Conservation (phyloP, 75 land plant species). For the Azolla pinnata region DNA sequence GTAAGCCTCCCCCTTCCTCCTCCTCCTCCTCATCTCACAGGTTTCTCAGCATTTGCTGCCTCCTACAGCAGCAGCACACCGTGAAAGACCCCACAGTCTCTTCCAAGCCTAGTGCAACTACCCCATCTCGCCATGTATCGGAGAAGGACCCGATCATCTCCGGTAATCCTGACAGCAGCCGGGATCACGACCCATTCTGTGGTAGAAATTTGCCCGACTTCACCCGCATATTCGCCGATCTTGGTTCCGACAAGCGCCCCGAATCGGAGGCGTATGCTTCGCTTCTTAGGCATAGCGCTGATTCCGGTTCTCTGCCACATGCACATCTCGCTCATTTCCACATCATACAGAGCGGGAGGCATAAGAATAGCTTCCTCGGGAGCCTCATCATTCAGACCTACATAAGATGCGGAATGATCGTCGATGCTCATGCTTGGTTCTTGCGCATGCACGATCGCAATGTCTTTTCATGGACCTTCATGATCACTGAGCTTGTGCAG, state of each 20-base stretch:
- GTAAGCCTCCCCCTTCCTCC: too few species aligned
- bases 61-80: too few species aligned
- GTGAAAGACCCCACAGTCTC: too few species aligned
- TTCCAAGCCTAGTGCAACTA: too few species aligned
- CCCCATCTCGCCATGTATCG: too few species aligned
- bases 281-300: background rate
- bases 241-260: background rate
- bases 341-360: conserved; percentile 8
- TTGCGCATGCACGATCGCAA: conserved; percentile 12
- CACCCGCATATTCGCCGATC: background rate
- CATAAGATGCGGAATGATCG: conserved; percentile 11
- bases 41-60: too few species aligned
- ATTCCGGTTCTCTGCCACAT: background rate
- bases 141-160: too few species aligned
- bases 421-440: conserved; percentile 15
- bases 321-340: conserved; percentile 7
- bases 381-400: conserved; percentile 14
- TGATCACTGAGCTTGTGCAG: conserved; percentile 15
- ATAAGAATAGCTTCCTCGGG: conserved; percentile 3
- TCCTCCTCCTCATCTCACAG: too few species aligned
- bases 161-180: too few species aligned
- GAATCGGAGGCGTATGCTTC: conserved; percentile 1
- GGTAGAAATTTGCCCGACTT: too few species aligned
- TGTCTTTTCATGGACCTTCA: conserved; percentile 12
- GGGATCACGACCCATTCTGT: too few species aligned